phyloP scores from a whole-genome alignment of 2,329 filamentous ascomycete genomes.

The Phoma sp. region DNA sequence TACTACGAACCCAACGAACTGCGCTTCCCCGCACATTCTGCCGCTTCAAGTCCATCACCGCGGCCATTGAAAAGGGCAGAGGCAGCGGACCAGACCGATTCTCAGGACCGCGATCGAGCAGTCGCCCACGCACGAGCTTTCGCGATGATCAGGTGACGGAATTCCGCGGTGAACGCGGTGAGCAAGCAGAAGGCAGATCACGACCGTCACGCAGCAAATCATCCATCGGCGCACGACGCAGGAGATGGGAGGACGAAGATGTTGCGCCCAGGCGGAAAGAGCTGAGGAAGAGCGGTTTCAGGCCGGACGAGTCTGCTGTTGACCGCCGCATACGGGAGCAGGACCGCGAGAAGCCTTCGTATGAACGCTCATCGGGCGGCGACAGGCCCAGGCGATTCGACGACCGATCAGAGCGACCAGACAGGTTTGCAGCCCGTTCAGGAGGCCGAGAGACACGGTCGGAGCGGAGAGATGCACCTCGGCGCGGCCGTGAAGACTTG shows the following conservation, averaged over 20 bases:
- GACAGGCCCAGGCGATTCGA: neutral
- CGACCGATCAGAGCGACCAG: neutral
- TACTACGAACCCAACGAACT: slow-evolving; percentile 24
- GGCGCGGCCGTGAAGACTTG: neutral
- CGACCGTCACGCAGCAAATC: slow-evolving; percentile 18
- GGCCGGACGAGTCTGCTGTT: slow-evolving; percentile 9
- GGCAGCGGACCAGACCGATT: slow-evolving; percentile 20
- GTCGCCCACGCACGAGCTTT: slow-evolving; percentile 13
- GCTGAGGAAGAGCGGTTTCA: slow-evolving; percentile 9
- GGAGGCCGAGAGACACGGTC: neutral
- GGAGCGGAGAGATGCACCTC: slow-evolving; percentile 5
- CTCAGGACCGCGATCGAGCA: slow-evolving; percentile 17
- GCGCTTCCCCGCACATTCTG: slow-evolving; percentile 25
- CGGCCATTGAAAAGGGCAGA: slow-evolving; percentile 42
- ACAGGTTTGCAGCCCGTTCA: neutral
- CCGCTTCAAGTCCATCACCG: slow-evolving; percentile 44
- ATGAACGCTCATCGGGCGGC: neutral
- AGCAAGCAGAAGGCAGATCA: slow-evolving; percentile 2
- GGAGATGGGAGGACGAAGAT: slow-evolving; percentile 16
- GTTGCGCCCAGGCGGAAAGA: slow-evolving; percentile 14
- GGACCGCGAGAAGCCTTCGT: neutral
- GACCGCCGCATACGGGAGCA: slow-evolving; percentile 11
- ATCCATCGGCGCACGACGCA: slow-evolving; percentile 10
- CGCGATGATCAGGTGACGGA: neutral
- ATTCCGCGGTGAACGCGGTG: slow-evolving; percentile 2